Base-by-base conservation (phyloP, 192 early-diverging fungal species). In the Backusella tarrabulga region DNA sequence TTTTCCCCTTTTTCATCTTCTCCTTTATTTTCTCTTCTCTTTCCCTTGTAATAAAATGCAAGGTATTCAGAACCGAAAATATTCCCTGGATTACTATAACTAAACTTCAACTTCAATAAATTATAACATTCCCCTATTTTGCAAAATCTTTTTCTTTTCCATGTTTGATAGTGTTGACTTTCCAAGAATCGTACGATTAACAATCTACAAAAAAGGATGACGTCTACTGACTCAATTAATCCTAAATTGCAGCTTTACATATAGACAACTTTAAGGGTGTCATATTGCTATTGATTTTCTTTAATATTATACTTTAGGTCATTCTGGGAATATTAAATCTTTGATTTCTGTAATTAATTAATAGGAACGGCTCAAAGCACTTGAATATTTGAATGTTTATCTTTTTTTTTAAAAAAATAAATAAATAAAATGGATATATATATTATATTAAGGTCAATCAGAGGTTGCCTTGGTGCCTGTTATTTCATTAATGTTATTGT, bases 151-250 rank as follows among this genome's bases (percentile, higher is more conserved):
- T 60, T 11, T 63, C 8, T 29, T 63, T 50, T 50, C 46, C 56
- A 29, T 63, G 0, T 60, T 63, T 63, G 26, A 56, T 11, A 9
- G 19, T 23, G n/a, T 63, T 63, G 12, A 11, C n/a, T 29, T 15
- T 63, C n/a, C 12, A 63, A n/a, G 26, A 63, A 63, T 63, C 56
- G 56, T 63, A 29, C 23, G 56, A 12, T 63, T 63, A 63, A 26
- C 46, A 50, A 40, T 40, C 8, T 3, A 63, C 4, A 21, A 63
- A 63, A 44, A 44, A 44, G 56, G 56, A 26, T 63, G 56, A 12
- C 56, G 56, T 63, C 21, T 63, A 63, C 56, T 63, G 56, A 63
- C 56, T 63, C 56, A 63, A 26, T 63, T 29, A 63, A 14, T 63
- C 56, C 56, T 26, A 21, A 63, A 63, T 29, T 29, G 4, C 21